Percentiles rank a stretch among this genome's conserved stretches.
These are phyloP conservation scores for Tetracladium setigerum DNA, from an alignment of 495 filamentous ascomycete species.

Conservation along the genomic window DNA sequence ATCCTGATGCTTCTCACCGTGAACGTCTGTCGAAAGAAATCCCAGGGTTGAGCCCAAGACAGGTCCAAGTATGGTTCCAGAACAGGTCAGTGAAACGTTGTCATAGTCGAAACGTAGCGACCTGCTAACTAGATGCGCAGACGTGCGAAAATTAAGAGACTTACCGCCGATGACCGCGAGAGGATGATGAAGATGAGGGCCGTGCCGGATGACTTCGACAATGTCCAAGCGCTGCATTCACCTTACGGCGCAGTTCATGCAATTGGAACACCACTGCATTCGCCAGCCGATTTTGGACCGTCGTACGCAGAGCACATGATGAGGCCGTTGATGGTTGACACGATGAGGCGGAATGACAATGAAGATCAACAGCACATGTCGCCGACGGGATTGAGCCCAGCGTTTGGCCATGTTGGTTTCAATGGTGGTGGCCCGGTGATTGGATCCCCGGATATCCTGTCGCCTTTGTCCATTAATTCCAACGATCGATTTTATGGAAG, in stretches of 20 bases:
- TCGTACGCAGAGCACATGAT: slow-evolving; percentile 44
- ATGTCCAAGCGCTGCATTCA: slow-evolving; percentile 82
- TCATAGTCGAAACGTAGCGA: slow-evolving; percentile 6
- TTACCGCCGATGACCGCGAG: slow-evolving; percentile 88
- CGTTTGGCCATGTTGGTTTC: slow-evolving; percentile 55
- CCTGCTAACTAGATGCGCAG: slow-evolving; percentile 34
- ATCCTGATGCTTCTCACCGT: slow-evolving; percentile 89
- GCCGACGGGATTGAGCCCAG: slow-evolving; percentile 52
- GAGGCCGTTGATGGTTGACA: slow-evolving; percentile 54
- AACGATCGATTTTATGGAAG: slow-evolving; percentile 42
- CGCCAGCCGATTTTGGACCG: slow-evolving; percentile 45
- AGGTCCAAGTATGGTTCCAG: slow-evolving; percentile 99
- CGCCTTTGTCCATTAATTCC: slow-evolving; percentile 42
- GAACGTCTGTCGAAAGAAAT: slow-evolving; percentile 88
- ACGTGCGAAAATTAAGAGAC: slow-evolving; percentile 89
- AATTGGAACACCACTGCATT: slow-evolving; percentile 46
- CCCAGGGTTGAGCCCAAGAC: slow-evolving; percentile 83
- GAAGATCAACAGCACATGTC: slow-evolving; percentile 53
- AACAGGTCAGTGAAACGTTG: slow-evolving; percentile 62
- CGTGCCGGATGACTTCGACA: slow-evolving; percentile 87
- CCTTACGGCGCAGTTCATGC: slow-evolving; percentile 51
- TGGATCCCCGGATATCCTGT: slow-evolving; percentile 42
- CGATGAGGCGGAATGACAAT: slow-evolving; percentile 44
- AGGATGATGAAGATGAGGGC: slow-evolving; percentile 91
- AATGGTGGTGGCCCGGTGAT: slow-evolving; percentile 38